These are phyloP conservation scores for Coniochaeta sp. DNA, from an alignment of 2,329 filamentous ascomycete species.

Conservation along the genomic window DNA sequence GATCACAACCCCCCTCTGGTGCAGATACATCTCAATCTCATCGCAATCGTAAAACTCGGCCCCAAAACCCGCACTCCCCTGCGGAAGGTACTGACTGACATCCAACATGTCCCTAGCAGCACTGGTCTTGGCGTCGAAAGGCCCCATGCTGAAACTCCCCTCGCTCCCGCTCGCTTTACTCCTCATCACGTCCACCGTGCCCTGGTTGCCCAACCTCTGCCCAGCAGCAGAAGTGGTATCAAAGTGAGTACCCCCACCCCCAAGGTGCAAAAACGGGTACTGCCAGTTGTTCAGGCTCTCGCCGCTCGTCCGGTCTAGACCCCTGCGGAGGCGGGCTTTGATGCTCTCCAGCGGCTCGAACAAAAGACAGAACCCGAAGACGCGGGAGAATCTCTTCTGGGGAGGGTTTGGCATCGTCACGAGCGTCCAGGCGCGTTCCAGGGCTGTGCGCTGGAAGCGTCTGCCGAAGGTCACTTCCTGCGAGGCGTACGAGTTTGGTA, in stretches of 20 bases:
- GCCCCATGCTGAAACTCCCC: conserved; percentile 43
- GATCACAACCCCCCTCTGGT: conserved; percentile 54
- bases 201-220: conserved; percentile 29
- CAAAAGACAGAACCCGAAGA: conserved; percentile 64
- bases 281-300: conserved; percentile 50
- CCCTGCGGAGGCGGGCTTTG: conserved; percentile 27
- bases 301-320: conserved; percentile 23
- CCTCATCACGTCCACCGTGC: conserved; percentile 18
- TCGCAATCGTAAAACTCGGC: conserved; percentile 72
- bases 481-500: conserved; percentile 50
- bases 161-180: conserved; percentile 22
- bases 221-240: no score
- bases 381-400: conserved; percentile 39
- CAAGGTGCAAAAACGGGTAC: conserved; percentile 58
- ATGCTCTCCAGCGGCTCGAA: conserved; percentile 48
- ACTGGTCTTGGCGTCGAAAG: conserved; percentile 34
- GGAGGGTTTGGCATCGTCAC: conserved; percentile 43
- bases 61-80: conserved; percentile 44
- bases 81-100: conserved; percentile 44
- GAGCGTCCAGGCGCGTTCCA: conserved; percentile 57
- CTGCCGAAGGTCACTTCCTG: conserved; percentile 64
- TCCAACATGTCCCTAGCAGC: conserved; percentile 35
- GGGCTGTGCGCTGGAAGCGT: conserved; percentile 57
- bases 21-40: conserved; percentile 70
- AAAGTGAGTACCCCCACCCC: conserved; percentile 63